Evolutionary conservation across 495 filamentous ascomycete species (phyloP).

Genomic region (Glutinoglossum americanum): DNA sequence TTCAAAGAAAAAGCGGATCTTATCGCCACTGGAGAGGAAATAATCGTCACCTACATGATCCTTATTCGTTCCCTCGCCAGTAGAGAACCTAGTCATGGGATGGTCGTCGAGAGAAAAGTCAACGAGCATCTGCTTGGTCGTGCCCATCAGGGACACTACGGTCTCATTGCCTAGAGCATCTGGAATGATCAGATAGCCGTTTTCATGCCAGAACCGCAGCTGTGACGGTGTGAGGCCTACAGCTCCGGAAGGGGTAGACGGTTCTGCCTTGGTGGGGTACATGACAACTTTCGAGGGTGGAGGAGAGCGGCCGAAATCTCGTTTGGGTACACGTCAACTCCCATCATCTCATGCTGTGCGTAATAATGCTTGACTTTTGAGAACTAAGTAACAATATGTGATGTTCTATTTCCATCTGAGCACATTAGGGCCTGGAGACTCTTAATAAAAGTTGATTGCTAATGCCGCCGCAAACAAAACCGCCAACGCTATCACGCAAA

Average conservation of each 20-base stretch:
- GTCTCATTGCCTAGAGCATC: slow-evolving; percentile 44
- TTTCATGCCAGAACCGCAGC: slow-evolving; percentile 44
- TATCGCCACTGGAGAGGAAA: slow-evolving; percentile 74
- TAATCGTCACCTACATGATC: slow-evolving; percentile 82
- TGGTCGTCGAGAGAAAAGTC: slow-evolving; percentile 56
- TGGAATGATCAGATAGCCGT: slow-evolving; percentile 83
- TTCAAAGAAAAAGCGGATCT: slow-evolving; percentile 94
- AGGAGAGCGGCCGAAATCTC: no score
- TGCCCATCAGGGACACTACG: slow-evolving; percentile 42
- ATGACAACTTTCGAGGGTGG: neutral
- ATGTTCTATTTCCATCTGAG: neutral
- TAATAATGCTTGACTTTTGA: no score
- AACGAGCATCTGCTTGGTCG: slow-evolving; percentile 53
- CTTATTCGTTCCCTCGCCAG: slow-evolving; percentile 33
- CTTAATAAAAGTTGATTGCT: neutral
- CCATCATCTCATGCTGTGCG: no score
- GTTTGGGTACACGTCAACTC: neutral
- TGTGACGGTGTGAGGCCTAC: slow-evolving; percentile 50
- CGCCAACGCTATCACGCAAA: neutral
- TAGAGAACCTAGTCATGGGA: slow-evolving; percentile 82
- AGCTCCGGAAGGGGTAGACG: neutral
- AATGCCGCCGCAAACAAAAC: neutral
- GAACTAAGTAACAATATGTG: no score
- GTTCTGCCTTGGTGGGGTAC: neutral
- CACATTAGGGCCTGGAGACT: neutral